Evolutionary conservation across 163 green algal species (phyloP), one percentile per base, ranked within the genome.

Genomic region (Picocystis sp.): DNA sequence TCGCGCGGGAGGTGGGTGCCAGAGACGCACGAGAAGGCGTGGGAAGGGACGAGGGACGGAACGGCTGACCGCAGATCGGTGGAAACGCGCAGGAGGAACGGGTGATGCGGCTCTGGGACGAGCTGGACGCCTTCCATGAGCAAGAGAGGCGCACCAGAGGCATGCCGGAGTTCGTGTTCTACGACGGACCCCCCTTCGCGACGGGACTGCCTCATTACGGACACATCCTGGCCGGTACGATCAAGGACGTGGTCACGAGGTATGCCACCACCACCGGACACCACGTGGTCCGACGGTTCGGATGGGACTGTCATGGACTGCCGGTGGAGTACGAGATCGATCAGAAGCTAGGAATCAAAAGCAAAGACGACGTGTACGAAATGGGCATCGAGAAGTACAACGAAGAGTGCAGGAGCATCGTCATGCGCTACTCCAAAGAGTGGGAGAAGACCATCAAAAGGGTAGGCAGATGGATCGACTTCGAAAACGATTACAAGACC

Each of bases 301-400:
- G 54, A 10, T 99, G 91, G 91, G 91, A 99, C 62, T 97, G 88
- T 69, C 91, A 99, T 64, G 91, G 91, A 24, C 76, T 99, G 52
- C 91, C 91, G 2, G 89, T 99, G 22, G 91, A 99, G 70, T 92
- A 93, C 47, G 91, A 98, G 61, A 98, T 98, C 49, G 89, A 99
- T 69, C 94, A 98, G 76, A 91, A 89, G 68, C 81, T 97, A 2
- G 75, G 86, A 91, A 53, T 50, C 44, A 34, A 44, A 56, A 57
- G 53, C 1, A 70, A 80, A 1, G 72, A 88, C 19, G 86, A 96
- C 59, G 89, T 99, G 45, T 58, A 94, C 57, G 66, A 69, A 21
- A 77, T 96, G 76, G 91, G 91, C 58, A 97, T 99, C 50, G 90
- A 75, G 56, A 81, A 77, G 25, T 99, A 98, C 80, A 99, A 99